These are phyloP conservation scores for Mycosarcoma mackinlayi DNA, from an alignment of 1,284 basidiomycete genomes.

Conservation along the genomic window DNA sequence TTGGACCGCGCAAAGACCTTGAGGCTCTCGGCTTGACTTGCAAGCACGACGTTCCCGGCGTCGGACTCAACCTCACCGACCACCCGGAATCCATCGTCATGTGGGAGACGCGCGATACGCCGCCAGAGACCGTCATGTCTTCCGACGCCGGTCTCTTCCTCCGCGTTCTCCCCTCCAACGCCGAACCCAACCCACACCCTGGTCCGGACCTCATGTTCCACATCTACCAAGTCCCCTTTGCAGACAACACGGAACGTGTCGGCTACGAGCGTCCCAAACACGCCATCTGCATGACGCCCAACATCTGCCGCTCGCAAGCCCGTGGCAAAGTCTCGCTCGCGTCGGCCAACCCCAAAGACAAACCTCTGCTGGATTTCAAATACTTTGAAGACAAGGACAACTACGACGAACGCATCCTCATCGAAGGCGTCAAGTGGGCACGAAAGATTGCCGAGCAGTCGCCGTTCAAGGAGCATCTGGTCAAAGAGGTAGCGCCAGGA, in stretches of 20 bases:
- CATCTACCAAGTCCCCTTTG: slow-evolving; percentile 66
- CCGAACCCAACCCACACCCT: slow-evolving; percentile 59
- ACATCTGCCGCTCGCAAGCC: slow-evolving; percentile 70
- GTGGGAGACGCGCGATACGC: slow-evolving; percentile 67
- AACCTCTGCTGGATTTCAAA: slow-evolving; percentile 72
- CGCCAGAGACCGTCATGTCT: slow-evolving; percentile 68
- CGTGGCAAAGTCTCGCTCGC: slow-evolving; percentile 68
- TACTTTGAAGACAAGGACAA: slow-evolving; percentile 71
- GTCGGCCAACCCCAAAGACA: slow-evolving; percentile 69
- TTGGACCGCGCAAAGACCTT: slow-evolving; percentile 71
- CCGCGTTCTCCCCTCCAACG: slow-evolving; percentile 52
- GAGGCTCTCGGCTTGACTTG: slow-evolving; percentile 69
- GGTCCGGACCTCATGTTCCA: slow-evolving; percentile 69
- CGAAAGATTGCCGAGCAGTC: slow-evolving; percentile 70
- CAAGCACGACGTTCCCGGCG: slow-evolving; percentile 71
- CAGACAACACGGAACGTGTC: slow-evolving; percentile 66
- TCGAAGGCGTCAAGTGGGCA: slow-evolving; percentile 73
- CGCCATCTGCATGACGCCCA: slow-evolving; percentile 69
- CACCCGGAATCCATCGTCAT: slow-evolving; percentile 69
- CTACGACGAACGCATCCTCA: slow-evolving; percentile 71
- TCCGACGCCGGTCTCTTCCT: slow-evolving; percentile 68
- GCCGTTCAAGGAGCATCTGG: slow-evolving; percentile 69
- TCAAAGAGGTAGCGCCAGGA: slow-evolving; percentile 70
- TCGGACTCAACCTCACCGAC: slow-evolving; percentile 73
- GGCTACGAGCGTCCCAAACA: slow-evolving; percentile 67